These are phyloP conservation scores for Albatrellus sp. DNA, from an alignment of 1,284 basidiomycete genomes.

Conservation along the genomic window DNA sequence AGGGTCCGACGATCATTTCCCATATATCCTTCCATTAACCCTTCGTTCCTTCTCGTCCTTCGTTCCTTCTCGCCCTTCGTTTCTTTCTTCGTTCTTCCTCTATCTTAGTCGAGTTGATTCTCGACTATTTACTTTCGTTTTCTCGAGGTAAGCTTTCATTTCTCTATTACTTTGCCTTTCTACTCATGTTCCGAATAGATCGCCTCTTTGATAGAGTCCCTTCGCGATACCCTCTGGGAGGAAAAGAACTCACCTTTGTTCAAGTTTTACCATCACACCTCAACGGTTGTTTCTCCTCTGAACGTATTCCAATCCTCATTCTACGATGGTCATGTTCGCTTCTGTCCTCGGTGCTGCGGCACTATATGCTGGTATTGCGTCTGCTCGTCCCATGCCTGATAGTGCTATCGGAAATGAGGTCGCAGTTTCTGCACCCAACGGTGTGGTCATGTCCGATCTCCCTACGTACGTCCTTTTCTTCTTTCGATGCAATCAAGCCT, in stretches of 20 bases:
- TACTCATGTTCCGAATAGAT: slow-evolving; percentile 25
- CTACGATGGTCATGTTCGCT: slow-evolving; percentile 43
- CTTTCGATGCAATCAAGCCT: neutral
- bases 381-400: slow-evolving; percentile 35
- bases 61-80: slow-evolving; percentile 21
- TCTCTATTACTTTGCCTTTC: neutral
- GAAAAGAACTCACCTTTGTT: slow-evolving; percentile 26
- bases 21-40: slow-evolving; percentile 7
- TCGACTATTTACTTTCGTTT: slow-evolving; percentile 42
- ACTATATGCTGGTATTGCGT: slow-evolving; percentile 36
- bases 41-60: slow-evolving; percentile 15
- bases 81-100: slow-evolving; percentile 23
- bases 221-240: slow-evolving; percentile 43
- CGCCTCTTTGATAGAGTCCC: slow-evolving; percentile 64
- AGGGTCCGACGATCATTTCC: slow-evolving; percentile 10
- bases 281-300: slow-evolving; percentile 30
- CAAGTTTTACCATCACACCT: slow-evolving; percentile 30
- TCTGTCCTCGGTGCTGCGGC: slow-evolving; percentile 38
- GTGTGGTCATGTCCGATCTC: slow-evolving; percentile 11
- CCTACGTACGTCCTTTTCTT: neutral
- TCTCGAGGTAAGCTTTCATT: slow-evolving; percentile 28
- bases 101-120: slow-evolving; percentile 48
- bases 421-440: slow-evolving; percentile 33
- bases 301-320: slow-evolving; percentile 13
- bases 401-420: slow-evolving; percentile 28